These are phyloP conservation scores for Calonectria pseudoturangicola DNA, from an alignment of 2,329 filamentous ascomycete genomes.

Conservation along the genomic window DNA sequence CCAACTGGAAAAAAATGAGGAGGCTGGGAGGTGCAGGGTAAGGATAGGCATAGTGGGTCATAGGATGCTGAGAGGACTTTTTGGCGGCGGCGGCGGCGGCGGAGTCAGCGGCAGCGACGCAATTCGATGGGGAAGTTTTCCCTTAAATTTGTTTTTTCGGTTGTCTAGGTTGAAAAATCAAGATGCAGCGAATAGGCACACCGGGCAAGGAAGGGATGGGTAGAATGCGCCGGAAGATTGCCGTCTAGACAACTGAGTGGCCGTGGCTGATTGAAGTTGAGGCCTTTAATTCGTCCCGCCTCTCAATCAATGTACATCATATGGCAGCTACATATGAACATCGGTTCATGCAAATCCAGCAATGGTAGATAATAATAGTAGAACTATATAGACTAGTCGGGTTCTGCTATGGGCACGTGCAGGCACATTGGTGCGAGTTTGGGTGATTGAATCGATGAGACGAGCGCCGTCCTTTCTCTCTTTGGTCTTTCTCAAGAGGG, in stretches of 20 bases:
- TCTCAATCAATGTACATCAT: slow-evolving; percentile 4
- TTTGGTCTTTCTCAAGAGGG: background rate
- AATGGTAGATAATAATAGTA: background rate
- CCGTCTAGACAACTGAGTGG: background rate
- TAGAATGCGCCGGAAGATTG: background rate
- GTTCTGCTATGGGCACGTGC: slow-evolving; percentile 6
- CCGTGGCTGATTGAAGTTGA: background rate
- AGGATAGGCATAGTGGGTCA: slow-evolving; percentile 25
- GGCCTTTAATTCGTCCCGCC: slow-evolving; percentile 10
- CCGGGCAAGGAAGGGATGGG: too few species aligned
- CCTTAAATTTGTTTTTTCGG: background rate
- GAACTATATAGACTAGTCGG: background rate
- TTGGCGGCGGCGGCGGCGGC: background rate
- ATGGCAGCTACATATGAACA: background rate
- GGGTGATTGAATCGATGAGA: background rate
- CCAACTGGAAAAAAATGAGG: slow-evolving; percentile 45
- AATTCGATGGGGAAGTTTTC: background rate
- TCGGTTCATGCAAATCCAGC: slow-evolving; percentile 17
- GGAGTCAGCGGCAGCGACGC: background rate
- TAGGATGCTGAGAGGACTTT: background rate
- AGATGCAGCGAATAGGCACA: background rate
- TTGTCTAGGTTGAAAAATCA: background rate
- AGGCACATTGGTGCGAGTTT: background rate
- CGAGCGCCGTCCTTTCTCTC: background rate
- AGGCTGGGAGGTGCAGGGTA: slow-evolving; percentile 53